phyloP scores from a whole-genome alignment of 1,139 yeast species.

The Yamadazyma atmosphaerica region DNA sequence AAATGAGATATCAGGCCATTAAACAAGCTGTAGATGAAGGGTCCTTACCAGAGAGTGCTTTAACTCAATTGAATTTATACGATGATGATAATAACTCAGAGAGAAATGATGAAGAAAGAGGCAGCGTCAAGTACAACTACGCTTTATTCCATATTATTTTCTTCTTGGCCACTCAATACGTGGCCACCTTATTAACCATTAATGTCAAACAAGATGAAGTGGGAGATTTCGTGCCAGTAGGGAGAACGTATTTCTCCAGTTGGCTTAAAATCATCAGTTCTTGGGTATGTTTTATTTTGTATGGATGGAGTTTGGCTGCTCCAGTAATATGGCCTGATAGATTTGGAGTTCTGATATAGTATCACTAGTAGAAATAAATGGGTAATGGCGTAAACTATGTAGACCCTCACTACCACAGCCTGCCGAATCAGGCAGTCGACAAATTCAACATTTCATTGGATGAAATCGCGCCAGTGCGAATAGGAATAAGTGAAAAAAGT shows the following conservation, averaged over 20 bases:
- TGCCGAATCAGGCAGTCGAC: constrained; percentile 26
- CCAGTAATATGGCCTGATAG: constrained; percentile 91
- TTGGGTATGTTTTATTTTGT: constrained; percentile 85
- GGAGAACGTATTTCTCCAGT: constrained; percentile 91
- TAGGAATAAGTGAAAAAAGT: constrained; percentile 5
- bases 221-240: constrained; percentile 95
- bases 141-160: constrained; percentile 87
- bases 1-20: constrained; percentile 84
- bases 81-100: constrained; percentile 34
- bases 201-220: constrained; percentile 83
- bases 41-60: constrained; percentile 88
- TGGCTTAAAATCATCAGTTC: constrained; percentile 93
- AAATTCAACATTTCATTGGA: constrained; percentile 11
- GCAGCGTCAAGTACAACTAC: constrained; percentile 80
- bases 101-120: constrained; percentile 59
- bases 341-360: constrained; percentile 50
- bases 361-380: too few species aligned
- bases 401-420: not conserved
- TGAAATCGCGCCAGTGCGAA: constrained; percentile 1
- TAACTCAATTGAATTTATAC: constrained; percentile 66
- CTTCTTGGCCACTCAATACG: constrained; percentile 95
- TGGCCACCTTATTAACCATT: constrained; percentile 88
- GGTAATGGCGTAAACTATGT: too few species aligned
- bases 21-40: constrained; percentile 95
- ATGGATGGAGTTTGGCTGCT: constrained; percentile 89